A percentile compares a stretch with the other conserved stretches of the same genome.
Conservation (phyloP, 2,329 filamentous ascomycete genomes). For the Endothia cerciana region DNA sequence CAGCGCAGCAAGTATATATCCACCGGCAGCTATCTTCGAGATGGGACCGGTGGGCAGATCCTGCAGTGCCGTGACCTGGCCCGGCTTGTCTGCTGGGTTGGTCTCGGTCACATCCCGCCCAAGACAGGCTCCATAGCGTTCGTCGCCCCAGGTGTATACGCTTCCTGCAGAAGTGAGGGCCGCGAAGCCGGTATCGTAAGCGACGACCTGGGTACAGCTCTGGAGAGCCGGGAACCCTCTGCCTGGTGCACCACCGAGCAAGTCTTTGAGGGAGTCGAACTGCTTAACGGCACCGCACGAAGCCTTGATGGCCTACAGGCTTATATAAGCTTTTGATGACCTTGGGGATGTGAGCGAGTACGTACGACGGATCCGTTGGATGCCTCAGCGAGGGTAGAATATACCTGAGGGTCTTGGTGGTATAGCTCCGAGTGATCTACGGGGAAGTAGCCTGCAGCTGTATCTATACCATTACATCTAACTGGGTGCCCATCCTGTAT, state of each 20-base stretch:
- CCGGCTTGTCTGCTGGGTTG: slow-evolving; percentile 52
- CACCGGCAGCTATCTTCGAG: slow-evolving; percentile 57
- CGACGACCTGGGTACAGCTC: slow-evolving; percentile 45
- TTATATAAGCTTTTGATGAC: neutral
- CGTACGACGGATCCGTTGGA: slow-evolving; percentile 39
- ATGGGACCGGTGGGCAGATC: slow-evolving; percentile 57
- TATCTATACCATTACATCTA: slow-evolving; percentile 1
- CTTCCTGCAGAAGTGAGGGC: slow-evolving; percentile 48
- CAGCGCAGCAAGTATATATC: slow-evolving; percentile 61
- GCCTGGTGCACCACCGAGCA: slow-evolving; percentile 17
- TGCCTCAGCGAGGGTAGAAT: slow-evolving; percentile 34
- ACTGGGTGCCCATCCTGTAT: no score
- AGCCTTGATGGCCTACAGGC: slow-evolving; percentile 15
- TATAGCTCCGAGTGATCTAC: slow-evolving; percentile 21
- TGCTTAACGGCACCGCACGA: slow-evolving; percentile 34
- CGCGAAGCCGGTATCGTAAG: slow-evolving; percentile 55
- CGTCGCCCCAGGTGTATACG: slow-evolving; percentile 61
- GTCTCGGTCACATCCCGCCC: slow-evolving; percentile 51
- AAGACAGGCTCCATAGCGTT: slow-evolving; percentile 60
- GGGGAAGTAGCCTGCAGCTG: slow-evolving; percentile 31
- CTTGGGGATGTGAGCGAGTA: slow-evolving; percentile 21
- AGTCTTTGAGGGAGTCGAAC: slow-evolving; percentile 32
- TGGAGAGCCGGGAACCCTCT: slow-evolving; percentile 33
- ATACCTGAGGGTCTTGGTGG: slow-evolving; percentile 5
- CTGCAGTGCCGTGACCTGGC: slow-evolving; percentile 51